Conservation (phyloP, 495 filamentous ascomycete genomes). For the Platismatia glauca region DNA sequence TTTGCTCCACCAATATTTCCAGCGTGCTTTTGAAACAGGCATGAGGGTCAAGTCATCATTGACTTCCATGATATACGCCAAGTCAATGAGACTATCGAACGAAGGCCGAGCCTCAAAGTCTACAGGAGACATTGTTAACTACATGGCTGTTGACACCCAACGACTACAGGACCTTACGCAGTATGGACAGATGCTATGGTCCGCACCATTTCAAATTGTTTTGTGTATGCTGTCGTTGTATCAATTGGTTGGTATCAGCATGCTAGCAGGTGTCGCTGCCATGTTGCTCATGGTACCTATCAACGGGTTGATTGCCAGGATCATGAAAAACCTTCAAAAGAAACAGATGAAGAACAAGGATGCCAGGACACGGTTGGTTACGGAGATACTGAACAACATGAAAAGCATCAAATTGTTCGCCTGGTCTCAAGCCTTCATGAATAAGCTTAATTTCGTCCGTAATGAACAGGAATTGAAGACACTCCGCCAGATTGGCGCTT, state of each 20-base stretch:
- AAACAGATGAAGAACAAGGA: conserved; percentile 99
- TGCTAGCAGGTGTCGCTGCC: conserved; percentile 91
- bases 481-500: conserved; percentile 88
- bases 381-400: conserved; percentile 98
- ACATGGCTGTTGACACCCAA: conserved; percentile 97
- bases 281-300: conserved; percentile 98
- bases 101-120: conserved; percentile 86
- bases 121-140: conserved; percentile 97
- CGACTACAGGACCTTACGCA: conserved; percentile 90
- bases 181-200: conserved; percentile 90
- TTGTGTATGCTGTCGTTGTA: conserved; percentile 95
- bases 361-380: conserved; percentile 82
- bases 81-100: conserved; percentile 81
- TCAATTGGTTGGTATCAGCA: conserved; percentile 82
- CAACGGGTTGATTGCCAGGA: conserved; percentile 82
- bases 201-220: conserved; percentile 90
- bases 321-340: conserved; percentile 94
- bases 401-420: conserved; percentile 99
- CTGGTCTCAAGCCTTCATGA: conserved; percentile 95
- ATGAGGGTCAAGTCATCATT: conserved; percentile 91
- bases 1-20: conserved; percentile 89
- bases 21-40: conserved; percentile 84
- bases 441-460: conserved; percentile 86
- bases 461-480: conserved; percentile 95
- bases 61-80: conserved; percentile 85